These are phyloP conservation scores for Penicillium pulvis DNA, from an alignment of 495 filamentous ascomycete genomes.

Conservation along the genomic window DNA sequence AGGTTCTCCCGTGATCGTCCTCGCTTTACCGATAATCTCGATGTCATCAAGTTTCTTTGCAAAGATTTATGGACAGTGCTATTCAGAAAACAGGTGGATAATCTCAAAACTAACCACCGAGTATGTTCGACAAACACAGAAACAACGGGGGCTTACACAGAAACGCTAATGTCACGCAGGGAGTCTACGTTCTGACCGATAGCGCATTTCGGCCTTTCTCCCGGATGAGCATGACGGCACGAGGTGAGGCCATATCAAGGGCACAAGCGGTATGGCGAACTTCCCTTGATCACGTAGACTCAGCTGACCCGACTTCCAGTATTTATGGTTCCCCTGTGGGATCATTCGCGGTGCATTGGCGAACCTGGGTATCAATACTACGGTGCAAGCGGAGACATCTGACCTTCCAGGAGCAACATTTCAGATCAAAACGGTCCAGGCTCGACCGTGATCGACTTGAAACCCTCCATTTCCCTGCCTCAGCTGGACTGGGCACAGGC, in stretches of 20 bases:
- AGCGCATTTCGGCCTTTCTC: conserved; percentile 87
- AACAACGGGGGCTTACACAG: background rate
- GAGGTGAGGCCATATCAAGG: conserved; percentile 67
- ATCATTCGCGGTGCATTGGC: conserved; percentile 86
- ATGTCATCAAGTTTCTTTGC: conserved; percentile 96
- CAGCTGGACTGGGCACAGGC: conserved; percentile 11
- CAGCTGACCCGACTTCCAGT: conserved; percentile 49
- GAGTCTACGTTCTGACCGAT: conserved; percentile 95
- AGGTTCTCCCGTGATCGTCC: conserved; percentile 89
- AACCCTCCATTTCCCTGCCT: background rate
- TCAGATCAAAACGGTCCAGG: conserved; percentile 84
- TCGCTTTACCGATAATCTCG: conserved; percentile 82
- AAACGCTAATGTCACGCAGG: conserved; percentile 48
- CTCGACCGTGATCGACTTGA: conserved; percentile 47
- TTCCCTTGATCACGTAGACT: background rate
- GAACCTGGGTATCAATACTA: conserved; percentile 86
- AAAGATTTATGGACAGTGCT: conserved; percentile 95
- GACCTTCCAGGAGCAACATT: conserved; percentile 90
- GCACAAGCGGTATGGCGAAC: conserved; percentile 77
- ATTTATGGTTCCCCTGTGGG: conserved; percentile 93
- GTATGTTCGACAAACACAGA: conserved; percentile 43
- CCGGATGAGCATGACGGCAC: conserved; percentile 78
- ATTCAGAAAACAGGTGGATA: conserved; percentile 96
- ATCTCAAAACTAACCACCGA: conserved; percentile 96
- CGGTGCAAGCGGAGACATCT: conserved; percentile 82